These are phyloP conservation scores for Vigna hirtella DNA, from an alignment of 306 rosid species.

Conservation along the genomic window DNA sequence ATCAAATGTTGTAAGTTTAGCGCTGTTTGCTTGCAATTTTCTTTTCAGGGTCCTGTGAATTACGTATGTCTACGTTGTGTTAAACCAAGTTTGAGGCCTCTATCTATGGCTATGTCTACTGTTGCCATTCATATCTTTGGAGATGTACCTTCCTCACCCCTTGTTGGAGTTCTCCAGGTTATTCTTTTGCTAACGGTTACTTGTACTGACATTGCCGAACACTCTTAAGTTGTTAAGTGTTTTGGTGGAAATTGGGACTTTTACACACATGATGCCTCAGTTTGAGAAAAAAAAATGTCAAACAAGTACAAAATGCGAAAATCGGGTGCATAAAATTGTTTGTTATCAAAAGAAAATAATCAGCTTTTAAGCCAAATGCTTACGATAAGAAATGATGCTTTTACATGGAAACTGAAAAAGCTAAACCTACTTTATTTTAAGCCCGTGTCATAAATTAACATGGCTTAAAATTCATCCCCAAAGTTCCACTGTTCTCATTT, in stretches of 20 bases:
- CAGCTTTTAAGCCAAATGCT: background rate
- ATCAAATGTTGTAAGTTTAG: constrained; percentile 10
- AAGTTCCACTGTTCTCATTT: constrained; percentile 1
- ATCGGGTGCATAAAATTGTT: background rate
- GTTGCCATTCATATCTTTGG: constrained; percentile 88
- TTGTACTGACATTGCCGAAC: background rate
- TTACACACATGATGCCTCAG: background rate
- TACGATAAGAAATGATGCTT: background rate
- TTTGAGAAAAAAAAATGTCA: background rate
- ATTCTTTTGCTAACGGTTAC: constrained; percentile 4
- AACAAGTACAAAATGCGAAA: background rate
- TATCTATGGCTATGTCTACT: constrained; percentile 84
- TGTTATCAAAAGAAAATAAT: background rate
- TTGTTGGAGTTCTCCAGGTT: constrained; percentile 88
- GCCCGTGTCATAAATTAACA: background rate
- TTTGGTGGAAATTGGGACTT: background rate
- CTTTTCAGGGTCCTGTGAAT: constrained; percentile 83
- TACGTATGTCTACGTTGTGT: constrained; percentile 73
- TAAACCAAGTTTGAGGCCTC: constrained; percentile 81
- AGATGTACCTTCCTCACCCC: constrained; percentile 92
- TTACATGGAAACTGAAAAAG: background rate
- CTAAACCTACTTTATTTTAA: background rate
- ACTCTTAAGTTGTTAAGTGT: background rate
- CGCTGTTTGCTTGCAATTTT: constrained; percentile 21
- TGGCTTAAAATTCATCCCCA: constrained; percentile 4